Conservation (phyloP, 345 rosid species). For the Brassica napus region Da-Ae NC_063435.1:21425001-21425500, state of each 20-base stretch:
- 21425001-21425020: neutral
- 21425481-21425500: neutral
- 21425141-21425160: neutral
- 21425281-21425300: neutral
- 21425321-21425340: neutral
- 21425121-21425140: neutral
- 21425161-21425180: neutral
- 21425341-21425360: neutral
- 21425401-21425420: neutral
- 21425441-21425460: neutral
- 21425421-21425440: neutral
- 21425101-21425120: neutral
- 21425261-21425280: neutral
- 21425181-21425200: neutral
- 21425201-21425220: neutral
- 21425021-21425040: neutral
- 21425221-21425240: neutral
- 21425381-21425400: neutral
- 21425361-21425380: neutral
- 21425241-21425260: neutral
- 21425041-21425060: neutral
- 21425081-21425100: neutral
- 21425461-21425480: neutral
- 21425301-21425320: neutral
- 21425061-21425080: neutral